phyloP scores from a whole-genome alignment of 2,329 filamentous ascomycete species.

The Colletotrichum tofieldiae region DNA sequence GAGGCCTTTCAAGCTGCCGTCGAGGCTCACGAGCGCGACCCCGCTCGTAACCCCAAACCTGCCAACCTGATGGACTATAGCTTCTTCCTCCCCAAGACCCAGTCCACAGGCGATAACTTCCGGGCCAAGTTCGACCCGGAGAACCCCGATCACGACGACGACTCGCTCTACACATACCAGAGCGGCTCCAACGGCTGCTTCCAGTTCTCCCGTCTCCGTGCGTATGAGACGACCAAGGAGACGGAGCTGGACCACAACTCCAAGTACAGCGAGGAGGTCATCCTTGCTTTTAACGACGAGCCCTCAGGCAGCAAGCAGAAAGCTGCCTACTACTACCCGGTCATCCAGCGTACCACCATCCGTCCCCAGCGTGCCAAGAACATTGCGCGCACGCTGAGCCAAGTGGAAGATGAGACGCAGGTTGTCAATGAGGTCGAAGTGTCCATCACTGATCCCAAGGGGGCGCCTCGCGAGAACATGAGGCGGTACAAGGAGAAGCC shows the following conservation, averaged over 20 bases:
- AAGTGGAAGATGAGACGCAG: conserved; percentile 63
- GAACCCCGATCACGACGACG: conserved; percentile 68
- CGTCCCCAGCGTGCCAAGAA: conserved; percentile 76
- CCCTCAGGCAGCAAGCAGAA: conserved; percentile 61
- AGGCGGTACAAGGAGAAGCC: conserved; percentile 68
- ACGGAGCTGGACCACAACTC: conserved; percentile 69
- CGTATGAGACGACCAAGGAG: conserved; percentile 76
- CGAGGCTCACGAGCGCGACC: conserved; percentile 71
- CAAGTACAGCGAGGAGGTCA: conserved; percentile 77
- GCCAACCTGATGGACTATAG: conserved; percentile 76
- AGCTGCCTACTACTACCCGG: conserved; percentile 78
- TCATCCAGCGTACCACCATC: conserved; percentile 76
- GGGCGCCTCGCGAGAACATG: conserved; percentile 68
- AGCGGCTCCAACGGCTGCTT: conserved; percentile 66
- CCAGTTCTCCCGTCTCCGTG: conserved; percentile 73
- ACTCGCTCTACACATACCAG: conserved; percentile 69
- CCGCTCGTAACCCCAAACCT: conserved; percentile 69
- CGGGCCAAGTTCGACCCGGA: conserved; percentile 73
- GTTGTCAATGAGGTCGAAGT: conserved; percentile 71
- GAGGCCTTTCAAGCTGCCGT: conserved; percentile 65
- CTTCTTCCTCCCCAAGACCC: conserved; percentile 72
- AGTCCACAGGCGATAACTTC: conserved; percentile 67
- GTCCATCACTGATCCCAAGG: conserved; percentile 68
- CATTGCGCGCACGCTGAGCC: conserved; percentile 68
- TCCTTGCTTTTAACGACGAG: conserved; percentile 72